A percentile compares a stretch with the other conserved stretches of the same genome.
Evolutionary conservation across 129 eudicot genomes (phyloP).

Genomic region (Saussurea involucrata): DNA sequence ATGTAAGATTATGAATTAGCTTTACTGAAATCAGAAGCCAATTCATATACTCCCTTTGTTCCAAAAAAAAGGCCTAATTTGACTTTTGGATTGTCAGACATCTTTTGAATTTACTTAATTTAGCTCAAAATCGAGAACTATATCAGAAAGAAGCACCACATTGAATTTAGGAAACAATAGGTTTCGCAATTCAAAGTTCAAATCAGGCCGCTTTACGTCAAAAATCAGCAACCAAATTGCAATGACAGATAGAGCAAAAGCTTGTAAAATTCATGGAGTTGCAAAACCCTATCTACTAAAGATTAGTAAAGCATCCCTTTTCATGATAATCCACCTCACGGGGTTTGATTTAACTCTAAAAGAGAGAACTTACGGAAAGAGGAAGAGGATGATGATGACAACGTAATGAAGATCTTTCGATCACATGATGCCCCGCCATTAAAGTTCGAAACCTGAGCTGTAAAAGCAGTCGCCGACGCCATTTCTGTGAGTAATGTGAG

Average conservation of each 20-base stretch:
- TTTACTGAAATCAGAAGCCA: not conserved
- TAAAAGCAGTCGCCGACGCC: slow-evolving; percentile 27
- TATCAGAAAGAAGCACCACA: not conserved
- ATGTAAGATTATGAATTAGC: not conserved
- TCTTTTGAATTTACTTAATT: slow-evolving; percentile 6
- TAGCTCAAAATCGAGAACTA: not conserved
- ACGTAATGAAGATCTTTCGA: slow-evolving; percentile 10
- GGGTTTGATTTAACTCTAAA: slow-evolving; percentile 3
- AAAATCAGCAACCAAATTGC: not conserved
- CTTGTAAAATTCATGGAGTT: not conserved
- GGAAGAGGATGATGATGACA: slow-evolving; percentile 1
- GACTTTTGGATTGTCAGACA: not conserved
- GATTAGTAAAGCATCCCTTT: not conserved
- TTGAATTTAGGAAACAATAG: not conserved
- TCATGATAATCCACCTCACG: slow-evolving; percentile 1
- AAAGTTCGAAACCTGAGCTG: slow-evolving; percentile 28
- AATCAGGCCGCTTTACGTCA: not conserved
- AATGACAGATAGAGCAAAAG: not conserved
- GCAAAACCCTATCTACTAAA: not conserved
- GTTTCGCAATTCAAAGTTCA: not conserved
- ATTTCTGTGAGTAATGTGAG: slow-evolving; percentile 10
- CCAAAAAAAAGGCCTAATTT: not conserved
- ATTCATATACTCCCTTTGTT: not conserved
- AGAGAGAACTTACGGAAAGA: slow-evolving; percentile 20
- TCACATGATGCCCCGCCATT: slow-evolving; percentile 22